Base-by-base conservation (phyloP, 495 filamentous ascomycete species). In the Xanthoparmelia taractica region DNA sequence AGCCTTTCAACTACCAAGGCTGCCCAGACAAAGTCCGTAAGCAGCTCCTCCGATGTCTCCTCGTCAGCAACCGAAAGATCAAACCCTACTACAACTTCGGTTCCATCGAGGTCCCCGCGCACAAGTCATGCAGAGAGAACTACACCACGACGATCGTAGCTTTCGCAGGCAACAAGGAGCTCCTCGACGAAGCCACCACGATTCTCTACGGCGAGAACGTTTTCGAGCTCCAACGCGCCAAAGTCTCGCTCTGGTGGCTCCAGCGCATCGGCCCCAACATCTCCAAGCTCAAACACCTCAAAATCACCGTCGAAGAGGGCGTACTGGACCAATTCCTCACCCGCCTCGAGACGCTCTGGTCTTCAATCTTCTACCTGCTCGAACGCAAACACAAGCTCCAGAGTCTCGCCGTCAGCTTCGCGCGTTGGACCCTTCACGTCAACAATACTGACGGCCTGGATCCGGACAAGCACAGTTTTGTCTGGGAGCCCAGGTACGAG, bases 161-260 rank as follows among this genome's bases (percentile, higher is more conserved):
- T 8, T 48, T 56, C 10, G 58, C 37, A 10, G 55, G 43, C 60
- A 63, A 63, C n/a, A 25, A 23, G 10, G 15, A 13, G 27, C 33
- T 47, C 17, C 18, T 63, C 12, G 41, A 56, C 23, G 36, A 52
- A 34, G 60, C 54, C 23, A 48, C 55, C 8, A 27, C 34, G 20
- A 43, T 63, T 11, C 55, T 66, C 34, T 66, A 66, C 36, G 20
- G 65, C 56, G n/a, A 52, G 27, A 66, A 66, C 45, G 4, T 3
- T 17, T 66, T 56, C 27, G 25, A 58, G 18, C 40, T 66, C 27
- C 8, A 3, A 2, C 36, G 47, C 17, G 55, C 65, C 20, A 48
- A 27, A 43, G 48, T 59, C 33, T 45, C 56, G 31, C 45, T 27
- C 13, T 66, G 60, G 54, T 66, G 65, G 65, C 56, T 66, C 10